Evolutionary conservation across 495 filamentous ascomycete genomes (phyloP).

Genomic region (Neurospora hispaniola): DNA sequence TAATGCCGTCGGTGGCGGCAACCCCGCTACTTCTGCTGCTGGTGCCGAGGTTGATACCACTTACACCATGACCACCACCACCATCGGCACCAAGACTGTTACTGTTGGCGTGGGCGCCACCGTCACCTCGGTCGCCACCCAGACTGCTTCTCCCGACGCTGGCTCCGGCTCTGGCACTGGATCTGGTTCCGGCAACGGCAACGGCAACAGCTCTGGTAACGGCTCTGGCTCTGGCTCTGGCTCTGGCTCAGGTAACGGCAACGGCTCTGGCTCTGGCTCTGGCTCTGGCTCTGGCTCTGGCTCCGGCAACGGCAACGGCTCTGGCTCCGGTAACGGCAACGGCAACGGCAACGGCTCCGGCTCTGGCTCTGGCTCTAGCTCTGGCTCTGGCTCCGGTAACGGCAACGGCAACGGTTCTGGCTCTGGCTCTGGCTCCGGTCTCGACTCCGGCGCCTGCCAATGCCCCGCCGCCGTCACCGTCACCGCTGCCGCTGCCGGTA

Average conservation of each 20-base stretch:
- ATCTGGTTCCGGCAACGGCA: conserved; percentile 8
- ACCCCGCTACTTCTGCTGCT: background rate
- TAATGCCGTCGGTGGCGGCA: conserved; percentile 17
- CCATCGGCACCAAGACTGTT: conserved; percentile 31
- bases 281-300: background rate
- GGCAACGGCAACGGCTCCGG: conserved; percentile 18
- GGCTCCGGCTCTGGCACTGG: conserved; percentile 12
- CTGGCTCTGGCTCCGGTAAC: background rate
- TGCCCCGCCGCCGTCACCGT: conserved; percentile 28
- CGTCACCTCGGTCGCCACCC: conserved; percentile 11
- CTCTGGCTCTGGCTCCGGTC: no score
- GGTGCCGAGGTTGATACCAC: background rate
- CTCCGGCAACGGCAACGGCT: background rate
- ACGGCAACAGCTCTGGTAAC: no score
- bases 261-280: background rate
- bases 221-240: no score
- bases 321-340: conserved; percentile 13
- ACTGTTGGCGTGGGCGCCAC: conserved; percentile 19
- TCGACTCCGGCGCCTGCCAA: conserved; percentile 7
- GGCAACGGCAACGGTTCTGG: conserved; percentile 1
- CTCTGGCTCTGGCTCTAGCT: conserved; percentile 6
- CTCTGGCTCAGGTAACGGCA: background rate
- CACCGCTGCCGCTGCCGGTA: conserved; percentile 21
- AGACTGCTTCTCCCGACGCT: conserved; percentile 4
- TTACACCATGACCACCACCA: conserved; percentile 25